phyloP scores from a whole-genome alignment of 192 early-diverging fungal genomes.

The Backusella mclennaniae region DNA sequence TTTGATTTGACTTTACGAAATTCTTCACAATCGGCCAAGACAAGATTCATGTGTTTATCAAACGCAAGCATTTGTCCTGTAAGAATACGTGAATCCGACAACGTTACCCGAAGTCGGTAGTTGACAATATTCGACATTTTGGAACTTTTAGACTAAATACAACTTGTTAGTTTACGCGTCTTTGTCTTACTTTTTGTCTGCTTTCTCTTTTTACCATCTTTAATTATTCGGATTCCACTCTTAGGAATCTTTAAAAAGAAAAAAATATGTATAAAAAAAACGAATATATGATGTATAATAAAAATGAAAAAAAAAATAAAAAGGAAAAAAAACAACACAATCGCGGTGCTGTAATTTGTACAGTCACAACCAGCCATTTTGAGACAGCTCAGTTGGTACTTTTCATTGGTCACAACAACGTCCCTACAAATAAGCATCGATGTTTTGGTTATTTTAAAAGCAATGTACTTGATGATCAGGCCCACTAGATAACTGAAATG shows the following conservation, averaged over 20 bases:
- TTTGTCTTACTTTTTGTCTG: neutral
- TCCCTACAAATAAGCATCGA: too few relatives aligned
- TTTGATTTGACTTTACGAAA: constrained; percentile 90
- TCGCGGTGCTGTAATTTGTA: neutral
- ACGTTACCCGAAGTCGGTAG: constrained; percentile 89
- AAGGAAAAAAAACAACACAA: neutral
- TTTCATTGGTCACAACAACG: neutral
- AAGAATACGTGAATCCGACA: constrained; percentile 88
- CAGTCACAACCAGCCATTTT: constrained; percentile 1
- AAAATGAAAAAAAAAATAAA: neutral
- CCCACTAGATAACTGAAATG: too few relatives aligned
- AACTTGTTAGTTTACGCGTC: constrained; percentile 4
- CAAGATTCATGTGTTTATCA: constrained; percentile 99
- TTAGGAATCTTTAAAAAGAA: neutral
- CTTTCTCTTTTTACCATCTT: neutral
- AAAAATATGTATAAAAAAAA: constrained; percentile 1
- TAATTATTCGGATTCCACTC: neutral
- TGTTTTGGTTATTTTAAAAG: too few relatives aligned
- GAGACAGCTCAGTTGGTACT: neutral
- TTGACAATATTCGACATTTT: constrained; percentile 95
- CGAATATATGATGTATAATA: neutral
- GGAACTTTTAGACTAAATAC: constrained; percentile 62
- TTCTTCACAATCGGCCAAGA: constrained; percentile 96
- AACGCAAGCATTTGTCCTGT: constrained; percentile 99
- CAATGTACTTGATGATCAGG: too few relatives aligned